Evolutionary conservation across 768 basidiomycete species (phyloP).

Genomic region (Saitozyma sp.): DNA sequence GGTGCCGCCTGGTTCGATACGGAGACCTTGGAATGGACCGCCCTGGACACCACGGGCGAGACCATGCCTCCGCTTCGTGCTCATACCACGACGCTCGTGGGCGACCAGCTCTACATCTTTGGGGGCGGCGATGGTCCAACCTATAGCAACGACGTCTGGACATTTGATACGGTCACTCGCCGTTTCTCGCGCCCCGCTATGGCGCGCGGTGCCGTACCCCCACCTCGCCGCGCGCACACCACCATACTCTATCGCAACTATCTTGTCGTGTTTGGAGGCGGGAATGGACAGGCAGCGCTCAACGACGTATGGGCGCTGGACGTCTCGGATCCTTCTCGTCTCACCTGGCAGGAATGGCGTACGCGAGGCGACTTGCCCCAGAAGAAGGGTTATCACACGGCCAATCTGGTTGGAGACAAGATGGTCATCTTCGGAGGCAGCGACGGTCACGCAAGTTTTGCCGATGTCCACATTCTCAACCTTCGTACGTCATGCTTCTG

Average conservation of each 20-base stretch:
- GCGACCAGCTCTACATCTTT: slow-evolving; percentile 72
- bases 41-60: slow-evolving; percentile 74
- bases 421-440: slow-evolving; percentile 91
- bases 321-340: slow-evolving; percentile 57
- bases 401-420: slow-evolving; percentile 77
- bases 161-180: slow-evolving; percentile 63
- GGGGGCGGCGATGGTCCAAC: slow-evolving; percentile 80
- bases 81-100: slow-evolving; percentile 78
- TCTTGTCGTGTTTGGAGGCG: slow-evolving; percentile 90
- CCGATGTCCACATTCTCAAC: slow-evolving; percentile 82
- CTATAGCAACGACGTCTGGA: slow-evolving; percentile 80
- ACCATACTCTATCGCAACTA: slow-evolving; percentile 70
- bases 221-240: slow-evolving; percentile 82
- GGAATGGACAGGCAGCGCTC: slow-evolving; percentile 83
- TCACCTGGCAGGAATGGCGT: slow-evolving; percentile 65
- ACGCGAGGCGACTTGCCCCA: slow-evolving; percentile 58
- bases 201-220: slow-evolving; percentile 46
- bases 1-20: slow-evolving; percentile 84
- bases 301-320: slow-evolving; percentile 90
- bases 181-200: background rate
- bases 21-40: slow-evolving; percentile 86
- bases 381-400: slow-evolving; percentile 77
- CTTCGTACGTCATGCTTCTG: slow-evolving; percentile 62
- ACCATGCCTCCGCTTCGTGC: slow-evolving; percentile 79
- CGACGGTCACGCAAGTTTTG: slow-evolving; percentile 83